phyloP scores from a whole-genome alignment of 495 filamentous ascomycete species.

The Aspergillus cristatus region DNA sequence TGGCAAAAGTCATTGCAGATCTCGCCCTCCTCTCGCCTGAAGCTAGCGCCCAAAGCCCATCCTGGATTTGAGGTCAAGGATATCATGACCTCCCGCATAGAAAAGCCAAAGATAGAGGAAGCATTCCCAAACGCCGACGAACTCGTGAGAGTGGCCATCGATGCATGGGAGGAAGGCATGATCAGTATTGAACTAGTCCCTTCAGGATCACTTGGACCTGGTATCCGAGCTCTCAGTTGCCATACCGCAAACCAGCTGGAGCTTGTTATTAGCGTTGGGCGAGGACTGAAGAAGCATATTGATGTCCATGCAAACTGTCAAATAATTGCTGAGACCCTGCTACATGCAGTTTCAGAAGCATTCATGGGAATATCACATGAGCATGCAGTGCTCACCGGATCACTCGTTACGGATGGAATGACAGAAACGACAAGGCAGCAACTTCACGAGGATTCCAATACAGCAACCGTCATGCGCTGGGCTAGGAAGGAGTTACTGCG shows the following conservation, averaged over 20 bases:
- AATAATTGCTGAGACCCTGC: slow-evolving; percentile 45
- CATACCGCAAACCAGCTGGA: slow-evolving; percentile 24
- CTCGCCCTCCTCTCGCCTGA: slow-evolving; percentile 22
- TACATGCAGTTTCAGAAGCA: slow-evolving; percentile 43
- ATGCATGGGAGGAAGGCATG: slow-evolving; percentile 32
- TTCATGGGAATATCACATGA: slow-evolving; percentile 42
- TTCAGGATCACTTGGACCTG: slow-evolving; percentile 27
- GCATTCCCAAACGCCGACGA: slow-evolving; percentile 38
- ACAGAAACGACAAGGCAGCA: slow-evolving; percentile 29
- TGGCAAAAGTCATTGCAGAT: slow-evolving; percentile 25
- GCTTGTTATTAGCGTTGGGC: slow-evolving; percentile 34
- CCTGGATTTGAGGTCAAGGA: slow-evolving; percentile 43
- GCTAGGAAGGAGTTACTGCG: slow-evolving; percentile 35
- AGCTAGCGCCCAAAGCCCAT: slow-evolving; percentile 28
- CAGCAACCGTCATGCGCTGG: slow-evolving; percentile 25
- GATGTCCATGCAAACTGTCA: slow-evolving; percentile 39
- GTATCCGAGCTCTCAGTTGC: slow-evolving; percentile 40
- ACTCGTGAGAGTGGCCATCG: slow-evolving; percentile 28
- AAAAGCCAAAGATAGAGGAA: slow-evolving; percentile 27
- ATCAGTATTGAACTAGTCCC: slow-evolving; percentile 41
- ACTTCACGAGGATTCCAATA: slow-evolving; percentile 28
- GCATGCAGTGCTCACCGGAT: slow-evolving; percentile 39
- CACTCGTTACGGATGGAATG: slow-evolving; percentile 33
- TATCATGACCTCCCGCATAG: slow-evolving; percentile 25
- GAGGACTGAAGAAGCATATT: slow-evolving; percentile 24